Evolutionary conservation across 257 asterid genomes (phyloP).

Genomic region (Solanum corneliomulleri): DNA sequence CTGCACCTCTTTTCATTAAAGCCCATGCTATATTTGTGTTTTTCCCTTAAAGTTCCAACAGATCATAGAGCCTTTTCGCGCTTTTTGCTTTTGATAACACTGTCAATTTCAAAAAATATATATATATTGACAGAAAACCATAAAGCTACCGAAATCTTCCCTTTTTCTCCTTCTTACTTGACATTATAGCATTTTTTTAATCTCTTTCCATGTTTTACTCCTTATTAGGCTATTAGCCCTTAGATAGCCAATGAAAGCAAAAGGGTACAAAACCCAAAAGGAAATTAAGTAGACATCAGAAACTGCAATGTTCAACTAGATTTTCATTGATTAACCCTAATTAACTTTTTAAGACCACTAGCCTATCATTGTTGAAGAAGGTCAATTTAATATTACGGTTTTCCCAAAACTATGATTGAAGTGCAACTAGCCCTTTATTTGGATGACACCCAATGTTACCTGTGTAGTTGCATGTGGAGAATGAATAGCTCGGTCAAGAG

Average conservation of each 20-base stretch:
- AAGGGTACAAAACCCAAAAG: background rate
- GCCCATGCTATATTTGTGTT: background rate
- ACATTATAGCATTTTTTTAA: background rate
- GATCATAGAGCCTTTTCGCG: background rate
- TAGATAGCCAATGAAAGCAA: background rate
- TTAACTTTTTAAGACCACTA: background rate
- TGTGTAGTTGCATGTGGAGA: constrained; percentile 97
- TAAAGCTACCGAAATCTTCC: background rate
- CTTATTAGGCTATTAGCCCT: background rate
- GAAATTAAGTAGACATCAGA: background rate
- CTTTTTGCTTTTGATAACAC: background rate
- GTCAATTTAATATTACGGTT: background rate
- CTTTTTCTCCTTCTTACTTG: background rate
- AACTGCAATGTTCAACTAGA: background rate
- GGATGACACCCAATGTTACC: constrained; percentile 28
- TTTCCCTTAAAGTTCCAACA: background rate
- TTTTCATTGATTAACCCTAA: background rate
- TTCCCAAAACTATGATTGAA: background rate
- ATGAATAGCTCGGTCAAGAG: constrained; percentile 93
- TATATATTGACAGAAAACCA: background rate
- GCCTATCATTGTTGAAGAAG: background rate
- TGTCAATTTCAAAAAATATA: background rate
- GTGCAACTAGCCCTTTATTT: background rate
- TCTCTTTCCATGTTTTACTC: background rate
- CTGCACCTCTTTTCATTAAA: background rate